phyloP scores from a whole-genome alignment of 2,329 filamentous ascomycete genomes.

The Arthrobotrys entomopaga region DNA sequence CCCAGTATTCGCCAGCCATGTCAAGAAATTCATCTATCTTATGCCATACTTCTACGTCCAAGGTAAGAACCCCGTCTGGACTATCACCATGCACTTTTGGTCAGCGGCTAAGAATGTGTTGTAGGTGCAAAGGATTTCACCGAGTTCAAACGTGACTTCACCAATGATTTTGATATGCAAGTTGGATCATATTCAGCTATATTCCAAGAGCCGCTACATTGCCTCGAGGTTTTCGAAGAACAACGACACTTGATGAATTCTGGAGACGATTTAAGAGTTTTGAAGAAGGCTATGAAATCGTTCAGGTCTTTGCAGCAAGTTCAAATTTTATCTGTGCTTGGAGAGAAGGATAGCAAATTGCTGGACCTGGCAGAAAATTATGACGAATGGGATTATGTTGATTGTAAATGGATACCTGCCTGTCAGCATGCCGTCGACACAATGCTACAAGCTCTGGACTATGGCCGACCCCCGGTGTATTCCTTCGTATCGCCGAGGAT shows the following conservation, averaged over 20 bases:
- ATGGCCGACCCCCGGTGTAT: slow-evolving; percentile 68
- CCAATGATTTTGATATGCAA: slow-evolving; percentile 61
- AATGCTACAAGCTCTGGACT: slow-evolving; percentile 69
- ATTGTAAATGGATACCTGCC: slow-evolving; percentile 71
- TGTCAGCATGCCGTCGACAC: slow-evolving; percentile 72
- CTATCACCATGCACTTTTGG: slow-evolving; percentile 58
- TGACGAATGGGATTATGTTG: slow-evolving; percentile 64
- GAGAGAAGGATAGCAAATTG: slow-evolving; percentile 68
- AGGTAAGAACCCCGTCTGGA: slow-evolving; percentile 61
- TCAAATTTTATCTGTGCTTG: slow-evolving; percentile 72
- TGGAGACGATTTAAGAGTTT: slow-evolving; percentile 66
- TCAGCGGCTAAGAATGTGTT: slow-evolving; percentile 65
- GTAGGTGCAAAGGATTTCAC: slow-evolving; percentile 55
- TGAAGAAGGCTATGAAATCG: slow-evolving; percentile 68
- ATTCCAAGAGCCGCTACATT: slow-evolving; percentile 60
- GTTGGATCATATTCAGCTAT: slow-evolving; percentile 64
- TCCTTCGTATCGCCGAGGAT: slow-evolving; percentile 73
- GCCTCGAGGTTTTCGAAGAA: slow-evolving; percentile 62
- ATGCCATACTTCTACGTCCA: slow-evolving; percentile 70
- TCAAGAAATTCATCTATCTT: slow-evolving; percentile 71
- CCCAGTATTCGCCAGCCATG: slow-evolving; percentile 66
- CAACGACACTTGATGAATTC: slow-evolving; percentile 67
- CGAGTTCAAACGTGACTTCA: slow-evolving; percentile 56
- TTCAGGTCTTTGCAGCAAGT: slow-evolving; percentile 73
- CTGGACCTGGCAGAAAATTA: slow-evolving; percentile 59